phyloP scores from a whole-genome alignment of 2,329 filamentous ascomycete genomes.

The Fusarium fujikuroi region DNA sequence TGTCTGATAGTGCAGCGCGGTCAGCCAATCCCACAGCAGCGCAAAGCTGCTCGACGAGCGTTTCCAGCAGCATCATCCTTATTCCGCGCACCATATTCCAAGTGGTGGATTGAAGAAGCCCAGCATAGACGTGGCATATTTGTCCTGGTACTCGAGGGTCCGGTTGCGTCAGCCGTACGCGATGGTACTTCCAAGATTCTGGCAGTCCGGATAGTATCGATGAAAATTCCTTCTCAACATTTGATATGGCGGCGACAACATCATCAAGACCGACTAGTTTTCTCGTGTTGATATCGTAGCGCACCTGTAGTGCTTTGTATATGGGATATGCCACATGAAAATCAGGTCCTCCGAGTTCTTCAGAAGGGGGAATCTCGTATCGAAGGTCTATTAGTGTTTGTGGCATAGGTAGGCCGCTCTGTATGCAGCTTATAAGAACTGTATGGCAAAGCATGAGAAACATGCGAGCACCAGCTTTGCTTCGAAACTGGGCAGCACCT shows the following conservation, averaged over 20 bases:
- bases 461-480: conserved; percentile 59
- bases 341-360: conserved; percentile 52
- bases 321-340: conserved; percentile 58
- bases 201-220: conserved; percentile 53
- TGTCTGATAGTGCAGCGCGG: conserved; percentile 43
- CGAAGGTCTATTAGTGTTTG: conserved; percentile 59
- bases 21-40: conserved; percentile 16
- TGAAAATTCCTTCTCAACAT: conserved; percentile 57
- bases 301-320: conserved; percentile 58
- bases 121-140: conserved; percentile 58
- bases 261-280: conserved; percentile 50
- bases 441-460: conserved; percentile 65
- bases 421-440: conserved; percentile 63
- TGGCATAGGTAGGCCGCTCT: conserved; percentile 61
- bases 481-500: conserved; percentile 59
- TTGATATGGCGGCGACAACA: conserved; percentile 51
- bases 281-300: conserved; percentile 57
- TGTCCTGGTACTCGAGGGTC: conserved; percentile 56
- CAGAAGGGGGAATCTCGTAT: conserved; percentile 52
- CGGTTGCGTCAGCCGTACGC: conserved; percentile 51
- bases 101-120: conserved; percentile 56
- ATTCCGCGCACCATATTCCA: conserved; percentile 61
- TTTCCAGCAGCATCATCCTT: conserved; percentile 60
- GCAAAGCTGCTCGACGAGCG: conserved; percentile 57
- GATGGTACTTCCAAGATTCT: conserved; percentile 55